Percentiles rank a stretch among this genome's conserved stretches.
phyloP scores from a whole-genome alignment of 257 asterid genomes.

The Solanum habrochaites region DNA sequence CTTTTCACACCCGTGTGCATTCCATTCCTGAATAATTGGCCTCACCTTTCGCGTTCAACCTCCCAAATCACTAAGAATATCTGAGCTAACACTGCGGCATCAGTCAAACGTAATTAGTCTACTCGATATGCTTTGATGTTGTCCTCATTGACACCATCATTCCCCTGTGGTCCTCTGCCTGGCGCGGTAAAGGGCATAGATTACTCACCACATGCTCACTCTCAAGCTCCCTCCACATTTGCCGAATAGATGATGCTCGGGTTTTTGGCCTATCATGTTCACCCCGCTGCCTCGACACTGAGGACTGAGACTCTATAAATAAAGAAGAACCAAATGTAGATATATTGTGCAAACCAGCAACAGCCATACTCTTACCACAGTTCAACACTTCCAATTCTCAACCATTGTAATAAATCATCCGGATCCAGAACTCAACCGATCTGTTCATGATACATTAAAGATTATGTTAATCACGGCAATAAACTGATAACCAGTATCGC shows the following conservation, averaged over 20 bases:
- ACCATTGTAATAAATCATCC: conserved; percentile 2
- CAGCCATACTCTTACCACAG: conserved; percentile 47
- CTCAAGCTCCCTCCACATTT: conserved; percentile 86
- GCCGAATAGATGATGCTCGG: conserved; percentile 58
- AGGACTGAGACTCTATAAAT: conserved; percentile 34
- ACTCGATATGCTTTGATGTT: conserved; percentile 21
- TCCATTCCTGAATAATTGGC: conserved; percentile 71
- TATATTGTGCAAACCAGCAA: conserved; percentile 53
- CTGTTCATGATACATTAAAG: neutral
- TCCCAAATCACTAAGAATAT: conserved; percentile 62
- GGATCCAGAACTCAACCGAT: conserved; percentile 7
- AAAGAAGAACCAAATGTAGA: conserved; percentile 41
- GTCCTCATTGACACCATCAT: conserved; percentile 22
- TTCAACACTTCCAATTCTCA: conserved; percentile 1
- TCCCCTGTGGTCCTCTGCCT: conserved; percentile 21
- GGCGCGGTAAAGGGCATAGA: conserved; percentile 8
- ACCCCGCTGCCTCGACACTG: conserved; percentile 27
- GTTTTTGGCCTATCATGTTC: conserved; percentile 40
- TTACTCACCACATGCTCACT: conserved; percentile 49
- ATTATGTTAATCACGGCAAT: neutral
- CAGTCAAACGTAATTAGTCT: conserved; percentile 38
- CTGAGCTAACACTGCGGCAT: conserved; percentile 40
- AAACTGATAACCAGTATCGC: neutral
- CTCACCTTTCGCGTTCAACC: conserved; percentile 73
- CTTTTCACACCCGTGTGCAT: conserved; percentile 35